phyloP scores from a whole-genome alignment of 176 grass and related monocot species.

The Ensete ventricosum region DNA sequence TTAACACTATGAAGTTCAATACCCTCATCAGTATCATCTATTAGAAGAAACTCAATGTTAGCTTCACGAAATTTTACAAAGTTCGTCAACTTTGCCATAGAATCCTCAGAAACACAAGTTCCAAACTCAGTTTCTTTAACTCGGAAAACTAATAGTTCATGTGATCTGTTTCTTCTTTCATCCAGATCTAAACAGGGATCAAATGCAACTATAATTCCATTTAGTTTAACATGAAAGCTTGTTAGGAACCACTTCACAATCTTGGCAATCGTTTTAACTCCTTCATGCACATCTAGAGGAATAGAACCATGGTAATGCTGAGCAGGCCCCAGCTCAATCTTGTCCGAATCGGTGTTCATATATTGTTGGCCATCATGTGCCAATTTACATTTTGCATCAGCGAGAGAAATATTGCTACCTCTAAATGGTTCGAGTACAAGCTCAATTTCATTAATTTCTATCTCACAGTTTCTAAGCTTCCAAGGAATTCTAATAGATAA shows the following conservation, averaged over 20 bases:
- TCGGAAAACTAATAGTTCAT: constrained; percentile 64
- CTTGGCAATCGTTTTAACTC: constrained; percentile 87
- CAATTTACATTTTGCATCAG: constrained; percentile 39
- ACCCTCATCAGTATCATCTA: constrained; percentile 46
- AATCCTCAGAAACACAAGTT: constrained; percentile 50
- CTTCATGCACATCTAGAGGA: constrained; percentile 81
- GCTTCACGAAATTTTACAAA: constrained; percentile 76
- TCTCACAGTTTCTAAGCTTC: constrained; percentile 56
- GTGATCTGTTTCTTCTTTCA: constrained; percentile 32
- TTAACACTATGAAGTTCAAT: constrained; percentile 32
- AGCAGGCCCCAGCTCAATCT: constrained; percentile 18
- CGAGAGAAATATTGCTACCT: constrained; percentile 35
- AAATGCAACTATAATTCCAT: constrained; percentile 73
- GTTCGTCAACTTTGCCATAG: constrained; percentile 59
- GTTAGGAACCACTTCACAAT: constrained; percentile 87
- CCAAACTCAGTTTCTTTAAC: constrained; percentile 85
- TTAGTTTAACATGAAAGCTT: constrained; percentile 77
- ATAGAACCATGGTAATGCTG: constrained; percentile 41
- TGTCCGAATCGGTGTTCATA: constrained; percentile 28
- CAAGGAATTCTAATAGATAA: constrained; percentile 71
- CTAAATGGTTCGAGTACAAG: constrained; percentile 62
- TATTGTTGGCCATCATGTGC: constrained; percentile 28
- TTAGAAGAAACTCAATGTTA: constrained; percentile 78
- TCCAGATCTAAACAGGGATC: constrained; percentile 48
- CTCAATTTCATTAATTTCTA: constrained; percentile 79